Percentiles rank a stretch among this genome's conserved stretches.
Evolutionary conservation across 116 monocot species (phyloP).

Genomic region (Phalaenopsis hybrid): DNA sequence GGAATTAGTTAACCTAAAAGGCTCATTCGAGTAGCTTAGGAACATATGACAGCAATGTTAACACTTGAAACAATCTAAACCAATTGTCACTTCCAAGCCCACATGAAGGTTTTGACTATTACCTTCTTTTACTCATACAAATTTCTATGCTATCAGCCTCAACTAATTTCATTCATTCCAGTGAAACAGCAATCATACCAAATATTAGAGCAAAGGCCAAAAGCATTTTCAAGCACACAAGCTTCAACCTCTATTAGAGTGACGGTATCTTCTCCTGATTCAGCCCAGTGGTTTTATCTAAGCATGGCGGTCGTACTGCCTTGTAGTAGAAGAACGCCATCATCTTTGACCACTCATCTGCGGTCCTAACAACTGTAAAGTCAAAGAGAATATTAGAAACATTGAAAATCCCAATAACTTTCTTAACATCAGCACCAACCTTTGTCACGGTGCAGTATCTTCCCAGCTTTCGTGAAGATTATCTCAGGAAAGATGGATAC

Average conservation of each 20-base stretch:
- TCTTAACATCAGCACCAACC: slow-evolving; percentile 21
- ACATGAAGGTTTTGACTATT: too few relatives aligned
- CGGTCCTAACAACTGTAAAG: slow-evolving; percentile 55
- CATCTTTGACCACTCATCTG: slow-evolving; percentile 83
- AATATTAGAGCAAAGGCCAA: background rate
- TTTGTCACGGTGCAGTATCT: slow-evolving; percentile 80
- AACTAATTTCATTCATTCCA: background rate
- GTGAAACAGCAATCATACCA: background rate
- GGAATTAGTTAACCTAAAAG: too few relatives aligned
- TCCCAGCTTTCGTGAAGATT: slow-evolving; percentile 88
- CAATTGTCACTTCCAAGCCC: too few relatives aligned
- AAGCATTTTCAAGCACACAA: background rate
- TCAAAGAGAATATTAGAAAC: background rate
- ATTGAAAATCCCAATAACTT: background rate
- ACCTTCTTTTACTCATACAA: too few relatives aligned
- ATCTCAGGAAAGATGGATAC: slow-evolving; percentile 74
- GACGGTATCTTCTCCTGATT: slow-evolving; percentile 73
- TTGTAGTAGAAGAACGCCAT: slow-evolving; percentile 98
- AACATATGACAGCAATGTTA: too few relatives aligned
- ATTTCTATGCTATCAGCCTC: too few relatives aligned
- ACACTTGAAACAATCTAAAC: too few relatives aligned
- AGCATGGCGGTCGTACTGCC: slow-evolving; percentile 63
- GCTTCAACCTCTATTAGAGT: slow-evolving; percentile 1
- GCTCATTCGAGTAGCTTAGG: too few relatives aligned
- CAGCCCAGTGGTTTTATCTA: slow-evolving; percentile 39